Percentiles rank a stretch among this genome's conserved stretches.
phyloP scores from a whole-genome alignment of 148 eudicot genomes.

The Fagopyrum tataricum region DNA sequence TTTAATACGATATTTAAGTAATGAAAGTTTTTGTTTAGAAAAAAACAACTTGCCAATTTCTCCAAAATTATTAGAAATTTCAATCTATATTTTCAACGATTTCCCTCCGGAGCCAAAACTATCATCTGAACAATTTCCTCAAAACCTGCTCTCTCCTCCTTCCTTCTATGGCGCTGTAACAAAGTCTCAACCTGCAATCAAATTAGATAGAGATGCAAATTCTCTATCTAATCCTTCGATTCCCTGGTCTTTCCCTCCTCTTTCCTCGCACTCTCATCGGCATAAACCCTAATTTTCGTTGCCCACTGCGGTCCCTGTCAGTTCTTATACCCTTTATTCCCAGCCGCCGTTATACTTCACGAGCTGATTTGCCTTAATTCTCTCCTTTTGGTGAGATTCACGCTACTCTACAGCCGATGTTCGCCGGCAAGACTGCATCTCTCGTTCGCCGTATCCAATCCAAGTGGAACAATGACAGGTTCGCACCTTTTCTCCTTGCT shows the following conservation, averaged over 20 bases:
- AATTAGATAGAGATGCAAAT: not conserved
- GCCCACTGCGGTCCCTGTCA: not conserved
- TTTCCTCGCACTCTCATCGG: constrained; percentile 1
- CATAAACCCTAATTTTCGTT: not conserved
- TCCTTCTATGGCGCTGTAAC: not conserved
- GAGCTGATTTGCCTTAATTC: not conserved
- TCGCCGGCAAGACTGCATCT: constrained; percentile 32
- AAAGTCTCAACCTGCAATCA: not conserved
- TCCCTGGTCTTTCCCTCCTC: not conserved
- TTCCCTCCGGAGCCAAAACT: not conserved
- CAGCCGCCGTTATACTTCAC: not conserved
- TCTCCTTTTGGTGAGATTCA: constrained; percentile 54
- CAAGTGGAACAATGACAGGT: constrained; percentile 60
- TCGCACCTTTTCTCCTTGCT: not conserved
- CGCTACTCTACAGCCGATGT: constrained; percentile 32
- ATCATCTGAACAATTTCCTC: not conserved
- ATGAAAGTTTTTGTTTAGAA: too few relatives aligned
- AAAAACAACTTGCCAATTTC: too few relatives aligned
- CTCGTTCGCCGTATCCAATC: constrained; percentile 66
- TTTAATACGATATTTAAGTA: too few relatives aligned
- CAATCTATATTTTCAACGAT: not conserved
- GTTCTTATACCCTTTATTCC: not conserved
- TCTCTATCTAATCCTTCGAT: not conserved
- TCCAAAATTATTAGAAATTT: too few relatives aligned
- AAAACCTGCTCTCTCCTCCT: not conserved